Conservation (phyloP, 106 monocot species). For the Dioscorea dumetorum region DNA sequence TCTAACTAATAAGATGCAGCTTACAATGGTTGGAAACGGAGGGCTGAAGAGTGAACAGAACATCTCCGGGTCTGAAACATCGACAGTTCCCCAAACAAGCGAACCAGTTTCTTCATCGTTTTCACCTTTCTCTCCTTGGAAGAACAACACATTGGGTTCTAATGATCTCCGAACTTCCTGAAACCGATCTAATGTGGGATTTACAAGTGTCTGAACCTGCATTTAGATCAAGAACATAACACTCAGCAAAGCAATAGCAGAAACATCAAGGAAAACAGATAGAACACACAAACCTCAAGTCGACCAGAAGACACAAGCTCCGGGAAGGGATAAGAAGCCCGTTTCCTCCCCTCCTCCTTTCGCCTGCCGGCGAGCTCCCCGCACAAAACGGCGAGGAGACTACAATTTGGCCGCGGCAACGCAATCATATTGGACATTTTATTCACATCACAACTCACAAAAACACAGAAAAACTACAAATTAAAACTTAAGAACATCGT, state of each 20-base stretch:
- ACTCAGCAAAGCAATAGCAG: neutral
- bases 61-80: slow-evolving; percentile 53
- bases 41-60: slow-evolving; percentile 59
- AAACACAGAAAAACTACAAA: no score
- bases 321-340: slow-evolving; percentile 53
- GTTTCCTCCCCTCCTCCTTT: slow-evolving; percentile 11
- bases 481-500: no score
- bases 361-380: slow-evolving; percentile 32
- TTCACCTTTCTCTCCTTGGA: slow-evolving; percentile 74
- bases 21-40: slow-evolving; percentile 78
- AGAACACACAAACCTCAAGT: slow-evolving; percentile 56
- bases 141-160: slow-evolving; percentile 63
- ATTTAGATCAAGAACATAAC: neutral
- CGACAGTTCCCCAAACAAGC: slow-evolving; percentile 48
- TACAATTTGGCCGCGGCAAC: slow-evolving; percentile 48
- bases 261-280: neutral
- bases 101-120: slow-evolving; percentile 68
- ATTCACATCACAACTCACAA: slow-evolving; percentile 1
- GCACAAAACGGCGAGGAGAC: slow-evolving; percentile 74
- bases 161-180: slow-evolving; percentile 38
- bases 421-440: slow-evolving; percentile 50
- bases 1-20: neutral
- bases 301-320: slow-evolving; percentile 76
- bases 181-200: slow-evolving; percentile 73
- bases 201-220: slow-evolving; percentile 82